These are phyloP conservation scores for Euphrasia arctica DNA, from an alignment of 305 asterid genomes.

Conservation along the genomic window DNA sequence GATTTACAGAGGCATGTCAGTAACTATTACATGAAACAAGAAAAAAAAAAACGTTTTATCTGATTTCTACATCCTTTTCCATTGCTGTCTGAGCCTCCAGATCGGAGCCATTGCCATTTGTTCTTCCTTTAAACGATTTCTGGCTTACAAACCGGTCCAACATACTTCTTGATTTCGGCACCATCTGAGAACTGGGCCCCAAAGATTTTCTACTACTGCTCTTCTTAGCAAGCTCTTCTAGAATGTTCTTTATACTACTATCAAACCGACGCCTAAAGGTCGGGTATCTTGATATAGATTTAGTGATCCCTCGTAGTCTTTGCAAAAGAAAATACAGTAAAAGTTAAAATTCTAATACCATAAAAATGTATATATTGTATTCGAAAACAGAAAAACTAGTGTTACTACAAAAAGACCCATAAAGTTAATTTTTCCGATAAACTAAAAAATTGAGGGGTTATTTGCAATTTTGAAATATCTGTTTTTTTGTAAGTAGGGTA, in stretches of 20 bases:
- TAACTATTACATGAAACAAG: not conserved
- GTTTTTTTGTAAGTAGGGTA: too few species aligned
- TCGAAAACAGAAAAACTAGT: too few species aligned
- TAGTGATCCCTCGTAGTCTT: conserved; percentile 86
- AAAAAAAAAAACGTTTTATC: conserved; percentile 22
- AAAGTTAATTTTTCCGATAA: too few species aligned
- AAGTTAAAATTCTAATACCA: not conserved
- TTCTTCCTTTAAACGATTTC: conserved; percentile 48
- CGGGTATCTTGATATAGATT: conserved; percentile 81
- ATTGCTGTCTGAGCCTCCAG: conserved; percentile 40
- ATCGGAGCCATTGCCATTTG: conserved; percentile 33
- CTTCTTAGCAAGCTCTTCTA: conserved; percentile 62
- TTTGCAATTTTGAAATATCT: too few species aligned
- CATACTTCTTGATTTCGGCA: conserved; percentile 60
- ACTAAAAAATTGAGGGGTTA: too few species aligned
- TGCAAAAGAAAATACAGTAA: not conserved
- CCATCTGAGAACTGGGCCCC: conserved; percentile 25
- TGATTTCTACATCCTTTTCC: conserved; percentile 46
- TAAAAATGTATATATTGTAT: not conserved
- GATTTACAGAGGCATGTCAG: too few species aligned
- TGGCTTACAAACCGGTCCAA: conserved; percentile 51
- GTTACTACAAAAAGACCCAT: too few species aligned
- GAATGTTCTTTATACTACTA: conserved; percentile 45
- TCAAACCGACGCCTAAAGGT: conserved; percentile 88
- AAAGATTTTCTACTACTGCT: conserved; percentile 33